Base-by-base conservation (phyloP, 495 filamentous ascomycete genomes). In the Aspergillus baeticus region DNA sequence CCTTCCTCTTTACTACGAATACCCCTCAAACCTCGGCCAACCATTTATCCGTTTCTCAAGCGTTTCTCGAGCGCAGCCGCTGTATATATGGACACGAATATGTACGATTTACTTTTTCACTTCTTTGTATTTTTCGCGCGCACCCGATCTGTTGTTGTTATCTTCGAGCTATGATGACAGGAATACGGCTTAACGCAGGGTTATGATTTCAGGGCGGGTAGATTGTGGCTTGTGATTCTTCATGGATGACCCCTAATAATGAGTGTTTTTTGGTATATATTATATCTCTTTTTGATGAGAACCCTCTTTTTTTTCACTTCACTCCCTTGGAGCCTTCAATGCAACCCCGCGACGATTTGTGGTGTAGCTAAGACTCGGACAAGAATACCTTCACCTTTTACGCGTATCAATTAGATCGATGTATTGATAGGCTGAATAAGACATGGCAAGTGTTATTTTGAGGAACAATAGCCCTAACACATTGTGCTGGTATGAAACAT, bases 181-280 rank as follows among this genome's bases (percentile, higher is more conserved):
- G 31, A 59, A 43, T 60, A 68, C 63, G 63, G 66, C 66, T 63
- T 70, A 51, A 73, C 64, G 70, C 62, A 68, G 67, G 65, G 65
- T 64, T 69, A 76, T 63, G 73, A 76, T 64, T 61, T 43, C 63
- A 65, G 52, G 62, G 64, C 62, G 54, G 48, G 58, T 61, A 61
- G 59, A 29, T 29, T 29, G 4, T 29, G 26, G 26, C 8, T 29
- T 29, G 4, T 29, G 26, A 29, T 29, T 29, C 26, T 29, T 8
- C 8, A 4, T 29, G 26, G 26, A 29, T 29, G 26, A 29, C 26
- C 62, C 47, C 60, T 60, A 63, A 65, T 51, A 60, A 76, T 59
- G 63, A 71, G 69, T 66, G 63, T 67, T 72, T 58, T 60, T 66
- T 63, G 55, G n/a, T n/a, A n/a, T n/a, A n/a, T n/a, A n/a, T n/a